Base-by-base conservation (phyloP, 106 monocot species). In the Gastrodia elata region DNA sequence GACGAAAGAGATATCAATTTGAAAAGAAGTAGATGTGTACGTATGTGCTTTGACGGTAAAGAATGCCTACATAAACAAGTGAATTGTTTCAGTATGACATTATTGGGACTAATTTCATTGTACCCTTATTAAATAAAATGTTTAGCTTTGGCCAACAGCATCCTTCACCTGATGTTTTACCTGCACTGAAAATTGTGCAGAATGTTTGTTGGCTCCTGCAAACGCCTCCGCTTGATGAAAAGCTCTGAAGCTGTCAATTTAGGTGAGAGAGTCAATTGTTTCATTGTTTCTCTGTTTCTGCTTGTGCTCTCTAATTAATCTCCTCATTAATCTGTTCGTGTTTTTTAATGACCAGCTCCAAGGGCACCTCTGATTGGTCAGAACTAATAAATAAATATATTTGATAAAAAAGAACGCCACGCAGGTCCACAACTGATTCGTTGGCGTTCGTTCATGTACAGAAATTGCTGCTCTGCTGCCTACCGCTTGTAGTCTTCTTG, bases 211-310 rank as follows among this genome's bases (percentile, higher is more conserved):
- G 84, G 79, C 68, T 86, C 88, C 8, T 94, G 91, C 86, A 86
- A 88, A 81, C 88, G 94, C 14, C 80, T 94, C 18, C 88, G 94
- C 18, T 35, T 94, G 76, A 91, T 94, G 94, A 94, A 91, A 64
- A 85, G 91, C 72, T 94, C 94, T n/a, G 94, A 91, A 78, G 91
- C 86, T 72, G 81, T 88, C 65, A 88, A 91, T 77, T 64, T 94
- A 83, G 88, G 94, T 94, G 81, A 75, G 24, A 7, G 0, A 41
- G 32, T 30, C 6, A 8, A 39, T 69, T 69, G 32, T 20, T 36
- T 36, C 18, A 20, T 36, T 2, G 28, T 8, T 27, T 26, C 26
- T 11, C 24, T 28, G 59, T 28, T 59, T 39, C 7, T 68, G 8
- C 39, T 69, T 11, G 16, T 20, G 0, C 9, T 4, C 7, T 7